These are phyloP conservation scores for Myxozyma kluyveri DNA, from an alignment of 805 yeast species.

Conservation along the genomic window DNA sequence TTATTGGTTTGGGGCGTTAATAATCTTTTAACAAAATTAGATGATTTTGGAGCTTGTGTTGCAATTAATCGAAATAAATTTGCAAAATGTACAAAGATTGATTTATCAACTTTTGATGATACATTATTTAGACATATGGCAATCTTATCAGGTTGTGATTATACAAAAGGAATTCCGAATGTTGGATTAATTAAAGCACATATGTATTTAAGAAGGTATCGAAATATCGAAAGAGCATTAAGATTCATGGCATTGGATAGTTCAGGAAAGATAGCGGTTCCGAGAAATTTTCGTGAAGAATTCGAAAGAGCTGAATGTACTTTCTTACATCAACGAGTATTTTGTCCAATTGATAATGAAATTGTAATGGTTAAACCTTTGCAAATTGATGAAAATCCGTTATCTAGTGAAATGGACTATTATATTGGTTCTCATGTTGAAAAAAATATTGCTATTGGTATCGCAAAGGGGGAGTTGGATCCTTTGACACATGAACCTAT, in stretches of 20 bases:
- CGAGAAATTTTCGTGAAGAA: conserved; percentile 57
- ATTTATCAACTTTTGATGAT: conserved; percentile 50
- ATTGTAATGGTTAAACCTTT: conserved; percentile 54
- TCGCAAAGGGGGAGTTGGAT: conserved; percentile 65
- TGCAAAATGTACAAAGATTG: conserved; percentile 45
- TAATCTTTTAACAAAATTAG: conserved; percentile 74
- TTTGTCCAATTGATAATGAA: conserved; percentile 53
- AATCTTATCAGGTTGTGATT: conserved; percentile 93
- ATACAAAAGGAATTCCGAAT: conserved; percentile 79
- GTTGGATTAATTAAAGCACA: conserved; percentile 80
- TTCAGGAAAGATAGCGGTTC: conserved; percentile 58
- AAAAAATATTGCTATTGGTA: conserved; percentile 48
- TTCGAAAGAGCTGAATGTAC: conserved; percentile 69
- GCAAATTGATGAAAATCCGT: conserved; percentile 44
- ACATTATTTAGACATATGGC: conserved; percentile 73
- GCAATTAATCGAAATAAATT: conserved; percentile 64
- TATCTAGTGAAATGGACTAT: conserved; percentile 37
- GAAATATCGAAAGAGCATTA: conserved; percentile 55
- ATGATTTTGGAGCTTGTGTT: conserved; percentile 62
- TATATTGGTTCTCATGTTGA: conserved; percentile 39
- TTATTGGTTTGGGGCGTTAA: conserved; percentile 82
- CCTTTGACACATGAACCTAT: conserved; percentile 57
- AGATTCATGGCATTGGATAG: conserved; percentile 55
- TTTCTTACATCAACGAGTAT: conserved; percentile 82
- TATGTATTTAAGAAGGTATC: conserved; percentile 51